phyloP scores from a whole-genome alignment of 495 filamentous ascomycete species.

The Aspergillus steynii region DNA sequence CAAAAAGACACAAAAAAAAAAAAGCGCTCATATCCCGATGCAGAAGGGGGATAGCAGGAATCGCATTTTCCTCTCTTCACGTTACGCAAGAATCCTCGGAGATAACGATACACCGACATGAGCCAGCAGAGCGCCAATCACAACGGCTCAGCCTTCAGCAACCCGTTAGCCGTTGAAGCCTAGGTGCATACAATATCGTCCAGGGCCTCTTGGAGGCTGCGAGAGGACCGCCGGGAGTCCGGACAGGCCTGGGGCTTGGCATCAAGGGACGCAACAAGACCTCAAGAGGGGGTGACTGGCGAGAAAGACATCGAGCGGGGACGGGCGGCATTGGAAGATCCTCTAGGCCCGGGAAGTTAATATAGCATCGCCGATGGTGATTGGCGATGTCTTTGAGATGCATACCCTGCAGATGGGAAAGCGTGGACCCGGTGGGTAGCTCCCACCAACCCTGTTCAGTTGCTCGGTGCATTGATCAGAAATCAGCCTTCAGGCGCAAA shows the following conservation, averaged over 20 bases:
- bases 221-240: constrained; percentile 10
- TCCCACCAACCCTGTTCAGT: not conserved
- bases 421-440: not conserved
- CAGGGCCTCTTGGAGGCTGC: not conserved
- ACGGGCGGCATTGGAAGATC: not conserved
- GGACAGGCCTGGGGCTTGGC: constrained; percentile 1
- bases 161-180: not conserved
- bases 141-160: not conserved
- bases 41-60: not conserved
- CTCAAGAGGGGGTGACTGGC: constrained; percentile 1
- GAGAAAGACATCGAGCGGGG: not conserved
- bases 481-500: not conserved
- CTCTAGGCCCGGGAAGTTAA: not conserved
- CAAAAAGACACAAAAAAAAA: not conserved
- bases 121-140: constrained; percentile 10
- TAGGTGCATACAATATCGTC: not conserved
- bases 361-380: constrained; percentile 1
- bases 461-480: constrained; percentile 1
- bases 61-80: constrained; percentile 1
- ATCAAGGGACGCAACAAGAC: constrained; percentile 4
- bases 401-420: constrained; percentile 4
- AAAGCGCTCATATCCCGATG: not conserved
- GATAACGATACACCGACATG: constrained; percentile 11
- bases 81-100: constrained; percentile 8
- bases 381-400: constrained; percentile 8